Conservation (phyloP, 352 stramenopile genomes). For the Pythium aquatile region DNA sequence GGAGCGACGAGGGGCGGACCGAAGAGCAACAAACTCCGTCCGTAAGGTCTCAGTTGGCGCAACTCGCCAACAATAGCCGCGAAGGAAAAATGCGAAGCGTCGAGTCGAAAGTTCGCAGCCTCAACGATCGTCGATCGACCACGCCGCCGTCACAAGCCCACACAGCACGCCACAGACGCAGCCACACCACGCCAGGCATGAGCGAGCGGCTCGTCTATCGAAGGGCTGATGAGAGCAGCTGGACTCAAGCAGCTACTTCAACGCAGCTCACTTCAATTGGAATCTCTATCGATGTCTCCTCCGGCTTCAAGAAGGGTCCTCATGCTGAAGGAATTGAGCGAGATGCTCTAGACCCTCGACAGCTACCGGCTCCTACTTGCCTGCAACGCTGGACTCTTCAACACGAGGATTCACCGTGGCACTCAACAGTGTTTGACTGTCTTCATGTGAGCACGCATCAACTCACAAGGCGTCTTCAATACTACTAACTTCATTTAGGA, state of each 20-base stretch:
- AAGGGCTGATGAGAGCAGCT: background rate
- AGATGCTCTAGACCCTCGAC: background rate
- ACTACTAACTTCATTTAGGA: conserved; percentile 8
- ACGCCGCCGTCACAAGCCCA: background rate
- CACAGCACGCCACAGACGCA: background rate
- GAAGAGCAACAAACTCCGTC: background rate
- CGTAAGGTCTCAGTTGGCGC: conserved; percentile 4
- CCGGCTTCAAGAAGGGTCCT: background rate
- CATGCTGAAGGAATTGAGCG: background rate
- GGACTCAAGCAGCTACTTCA: background rate
- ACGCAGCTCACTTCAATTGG: background rate
- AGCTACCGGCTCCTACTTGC: background rate
- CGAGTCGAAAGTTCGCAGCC: conserved; percentile 6
- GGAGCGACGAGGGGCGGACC: conserved; percentile 3
- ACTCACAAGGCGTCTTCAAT: background rate
- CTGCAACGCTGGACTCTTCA: background rate
- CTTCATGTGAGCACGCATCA: too few relatives aligned
- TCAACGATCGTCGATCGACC: background rate
- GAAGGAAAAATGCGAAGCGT: conserved; percentile 7
- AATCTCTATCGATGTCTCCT: background rate
- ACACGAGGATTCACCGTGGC: too few relatives aligned
- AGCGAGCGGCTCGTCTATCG: background rate
- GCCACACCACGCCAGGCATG: background rate
- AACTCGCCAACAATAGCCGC: background rate
- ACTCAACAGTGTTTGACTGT: too few relatives aligned